phyloP scores from a whole-genome alignment of 75 land plant genomes.

The Cupressus sempervirens region DNA sequence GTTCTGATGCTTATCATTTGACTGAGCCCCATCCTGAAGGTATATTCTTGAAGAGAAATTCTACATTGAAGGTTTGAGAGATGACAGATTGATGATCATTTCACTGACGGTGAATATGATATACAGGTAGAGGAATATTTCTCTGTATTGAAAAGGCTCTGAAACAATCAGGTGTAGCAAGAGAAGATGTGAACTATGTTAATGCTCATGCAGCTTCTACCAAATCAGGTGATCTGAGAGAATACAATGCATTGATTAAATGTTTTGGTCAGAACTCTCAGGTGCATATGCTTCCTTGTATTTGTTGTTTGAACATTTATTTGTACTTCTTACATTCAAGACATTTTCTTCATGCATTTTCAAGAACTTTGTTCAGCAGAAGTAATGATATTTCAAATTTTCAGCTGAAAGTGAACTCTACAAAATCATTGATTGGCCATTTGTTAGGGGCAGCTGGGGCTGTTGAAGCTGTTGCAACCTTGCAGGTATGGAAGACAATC shows the following conservation, averaged over 20 bases:
- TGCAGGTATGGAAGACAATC: slow-evolving; percentile 51
- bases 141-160: slow-evolving; percentile 93
- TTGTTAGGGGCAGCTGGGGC: slow-evolving; percentile 93
- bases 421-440: slow-evolving; percentile 97
- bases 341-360: not conserved
- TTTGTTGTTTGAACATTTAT: not conserved
- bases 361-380: not conserved
- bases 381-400: slow-evolving; percentile 12
- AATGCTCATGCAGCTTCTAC: slow-evolving; percentile 99
- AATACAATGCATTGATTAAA: slow-evolving; percentile 69
- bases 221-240: slow-evolving; percentile 81
- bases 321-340: not conserved
- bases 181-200: slow-evolving; percentile 83
- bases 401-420: slow-evolving; percentile 86
- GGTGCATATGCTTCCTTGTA: slow-evolving; percentile 24
- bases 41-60: slow-evolving; percentile 9
- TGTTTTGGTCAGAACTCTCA: slow-evolving; percentile 81
- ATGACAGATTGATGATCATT: not conserved
- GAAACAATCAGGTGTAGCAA: slow-evolving; percentile 65
- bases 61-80: not conserved
- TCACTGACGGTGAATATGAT: not conserved
- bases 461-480: slow-evolving; percentile 92
- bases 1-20: slow-evolving; percentile 96
- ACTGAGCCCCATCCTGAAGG: slow-evolving; percentile 97
- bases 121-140: slow-evolving; percentile 65